Percentiles rank a stretch among this genome's conserved stretches.
These are phyloP conservation scores for slime mould (Dictyostelium discoideum) DNA, from an alignment of 78 protist genomes.

Conservation along the genomic window DNA sequence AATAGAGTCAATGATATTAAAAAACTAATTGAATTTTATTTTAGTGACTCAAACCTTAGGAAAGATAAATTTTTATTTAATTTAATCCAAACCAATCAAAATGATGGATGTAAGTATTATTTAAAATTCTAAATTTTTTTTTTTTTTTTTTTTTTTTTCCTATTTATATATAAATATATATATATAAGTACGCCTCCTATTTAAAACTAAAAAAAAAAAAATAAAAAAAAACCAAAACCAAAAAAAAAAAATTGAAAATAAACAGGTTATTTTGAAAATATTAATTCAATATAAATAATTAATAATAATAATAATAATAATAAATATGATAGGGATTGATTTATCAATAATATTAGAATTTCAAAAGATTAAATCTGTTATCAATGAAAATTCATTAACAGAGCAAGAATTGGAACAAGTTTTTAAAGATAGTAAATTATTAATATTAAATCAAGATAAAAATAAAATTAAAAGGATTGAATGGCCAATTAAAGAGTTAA, in stretches of 20 bases:
- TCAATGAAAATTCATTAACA: not conserved
- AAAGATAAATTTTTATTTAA: slow-evolving; percentile 38
- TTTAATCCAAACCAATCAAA: not conserved
- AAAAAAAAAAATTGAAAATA: not conserved
- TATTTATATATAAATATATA: not conserved
- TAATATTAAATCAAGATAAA: not conserved
- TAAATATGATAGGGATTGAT: not conserved
- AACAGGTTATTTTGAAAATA: not conserved
- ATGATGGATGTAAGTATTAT: slow-evolving; percentile 54
- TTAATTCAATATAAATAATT: not conserved
- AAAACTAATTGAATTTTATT: slow-evolving; percentile 31
- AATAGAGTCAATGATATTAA: not conserved
- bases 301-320: not conserved
- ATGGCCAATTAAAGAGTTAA: not conserved
- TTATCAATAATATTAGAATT: not conserved
- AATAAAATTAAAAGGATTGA: not conserved
- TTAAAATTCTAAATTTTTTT: too few species aligned
- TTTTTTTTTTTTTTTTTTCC: not conserved
- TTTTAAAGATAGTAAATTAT: not conserved
- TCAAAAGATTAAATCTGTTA: not conserved
- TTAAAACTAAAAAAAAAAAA: not conserved
- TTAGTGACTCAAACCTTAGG: slow-evolving; percentile 22
- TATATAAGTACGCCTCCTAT: not conserved
- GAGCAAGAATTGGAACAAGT: not conserved
- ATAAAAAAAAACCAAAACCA: not conserved